Conservation (phyloP, 148 eudicot genomes). For the Salicornia ramosissima region DNA sequence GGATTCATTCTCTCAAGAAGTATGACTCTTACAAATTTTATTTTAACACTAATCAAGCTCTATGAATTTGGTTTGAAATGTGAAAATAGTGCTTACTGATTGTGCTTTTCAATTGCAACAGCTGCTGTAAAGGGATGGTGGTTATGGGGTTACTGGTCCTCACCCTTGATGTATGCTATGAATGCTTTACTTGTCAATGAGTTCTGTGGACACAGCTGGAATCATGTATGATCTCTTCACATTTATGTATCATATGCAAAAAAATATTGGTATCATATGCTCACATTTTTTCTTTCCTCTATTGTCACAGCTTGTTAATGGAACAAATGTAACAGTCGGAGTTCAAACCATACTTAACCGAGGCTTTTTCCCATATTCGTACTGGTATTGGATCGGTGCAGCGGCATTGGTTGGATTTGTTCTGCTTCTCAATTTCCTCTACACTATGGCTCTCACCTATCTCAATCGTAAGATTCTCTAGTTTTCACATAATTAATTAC, state of each 20-base stretch:
- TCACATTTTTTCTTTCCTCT: not conserved
- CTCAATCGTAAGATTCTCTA: slow-evolving; percentile 40
- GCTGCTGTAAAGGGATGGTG: slow-evolving; percentile 63
- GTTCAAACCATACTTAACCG: slow-evolving; percentile 21
- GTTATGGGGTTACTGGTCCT: slow-evolving; percentile 78
- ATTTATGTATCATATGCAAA: not conserved
- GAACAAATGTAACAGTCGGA: slow-evolving; percentile 35
- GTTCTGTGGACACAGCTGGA: slow-evolving; percentile 66
- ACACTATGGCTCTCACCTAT: slow-evolving; percentile 40
- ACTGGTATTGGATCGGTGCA: slow-evolving; percentile 65
- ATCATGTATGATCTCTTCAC: slow-evolving; percentile 33
- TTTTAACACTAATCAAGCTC: not conserved
- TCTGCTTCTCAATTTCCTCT: slow-evolving; percentile 37
- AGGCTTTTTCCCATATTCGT: slow-evolving; percentile 40
- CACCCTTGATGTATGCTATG: slow-evolving; percentile 77
- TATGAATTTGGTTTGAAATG: not conserved
- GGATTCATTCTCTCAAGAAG: slow-evolving; percentile 65
- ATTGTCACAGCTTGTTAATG: slow-evolving; percentile 26
- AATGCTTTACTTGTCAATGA: slow-evolving; percentile 63
- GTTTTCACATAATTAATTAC: not conserved
- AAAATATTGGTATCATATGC: not conserved
- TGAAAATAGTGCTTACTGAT: not conserved
- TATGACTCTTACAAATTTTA: slow-evolving; percentile 14
- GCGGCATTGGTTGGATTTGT: slow-evolving; percentile 52
- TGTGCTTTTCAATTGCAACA: slow-evolving; percentile 23